Conservation (phyloP, 768 basidiomycete species). For the Panaeolus cyanescens region DNA sequence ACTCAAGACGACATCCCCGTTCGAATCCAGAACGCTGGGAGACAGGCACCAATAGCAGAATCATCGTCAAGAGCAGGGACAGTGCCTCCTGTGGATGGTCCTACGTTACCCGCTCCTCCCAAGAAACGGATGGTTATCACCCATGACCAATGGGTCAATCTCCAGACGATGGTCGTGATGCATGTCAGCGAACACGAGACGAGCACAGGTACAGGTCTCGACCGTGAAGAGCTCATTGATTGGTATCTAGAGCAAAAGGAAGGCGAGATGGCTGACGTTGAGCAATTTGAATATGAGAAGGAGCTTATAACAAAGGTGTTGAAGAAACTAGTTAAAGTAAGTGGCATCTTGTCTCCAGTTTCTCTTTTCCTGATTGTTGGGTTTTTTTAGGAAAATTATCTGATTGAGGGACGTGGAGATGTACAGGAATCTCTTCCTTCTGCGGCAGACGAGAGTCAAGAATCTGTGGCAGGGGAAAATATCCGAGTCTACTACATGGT, state of each 20-base stretch:
- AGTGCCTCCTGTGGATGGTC: slow-evolving; percentile 30
- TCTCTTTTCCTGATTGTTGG: slow-evolving; percentile 3
- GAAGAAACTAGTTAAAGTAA: slow-evolving; percentile 87
- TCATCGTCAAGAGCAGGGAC: slow-evolving; percentile 43
- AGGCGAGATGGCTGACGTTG: slow-evolving; percentile 76
- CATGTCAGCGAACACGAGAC: slow-evolving; percentile 79
- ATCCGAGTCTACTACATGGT: slow-evolving; percentile 86
- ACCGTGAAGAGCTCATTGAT: slow-evolving; percentile 90
- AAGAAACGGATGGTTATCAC: slow-evolving; percentile 89
- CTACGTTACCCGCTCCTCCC: slow-evolving; percentile 40
- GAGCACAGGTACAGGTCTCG: slow-evolving; percentile 73
- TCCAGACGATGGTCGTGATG: slow-evolving; percentile 87
- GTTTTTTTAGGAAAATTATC: slow-evolving; percentile 69
- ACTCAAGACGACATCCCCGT: slow-evolving; percentile 39
- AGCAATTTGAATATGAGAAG: slow-evolving; percentile 88
- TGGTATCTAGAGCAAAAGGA: slow-evolving; percentile 96
- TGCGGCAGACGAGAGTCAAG: slow-evolving; percentile 59
- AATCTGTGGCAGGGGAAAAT: slow-evolving; percentile 55
- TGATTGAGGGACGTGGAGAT: slow-evolving; percentile 83
- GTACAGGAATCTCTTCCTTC: slow-evolving; percentile 79
- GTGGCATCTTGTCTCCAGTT: slow-evolving; percentile 14
- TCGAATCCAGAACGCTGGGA: slow-evolving; percentile 32
- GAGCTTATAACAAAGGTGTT: slow-evolving; percentile 90
- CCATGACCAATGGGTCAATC: slow-evolving; percentile 90
- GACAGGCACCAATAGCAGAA: slow-evolving; percentile 21